Percentiles rank a stretch among this genome's conserved stretches.
Evolutionary conservation across 1,139 yeast genomes (phyloP).

Genomic region (Saccharomyces pastorianus): DNA sequence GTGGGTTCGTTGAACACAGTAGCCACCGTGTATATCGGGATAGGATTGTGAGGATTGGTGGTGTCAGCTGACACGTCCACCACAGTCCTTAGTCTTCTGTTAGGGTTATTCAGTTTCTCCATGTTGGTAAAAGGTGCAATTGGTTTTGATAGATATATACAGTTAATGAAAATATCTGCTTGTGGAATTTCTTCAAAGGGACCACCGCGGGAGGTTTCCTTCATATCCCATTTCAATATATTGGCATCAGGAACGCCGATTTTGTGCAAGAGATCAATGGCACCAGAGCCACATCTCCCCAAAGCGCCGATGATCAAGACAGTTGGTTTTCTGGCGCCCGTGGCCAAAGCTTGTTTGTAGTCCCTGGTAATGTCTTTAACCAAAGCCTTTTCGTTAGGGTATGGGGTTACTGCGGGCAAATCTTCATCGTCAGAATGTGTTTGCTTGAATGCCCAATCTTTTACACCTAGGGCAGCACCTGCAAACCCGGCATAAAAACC

Average conservation of each 20-base stretch:
- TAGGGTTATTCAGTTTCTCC: slow-evolving; percentile 51
- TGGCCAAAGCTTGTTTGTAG: slow-evolving; percentile 50
- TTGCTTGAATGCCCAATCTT: slow-evolving; percentile 92
- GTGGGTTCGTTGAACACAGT: slow-evolving; percentile 90
- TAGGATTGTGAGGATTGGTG: slow-evolving; percentile 95
- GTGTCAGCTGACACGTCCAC: slow-evolving; percentile 98
- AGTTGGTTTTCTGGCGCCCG: slow-evolving; percentile 62
- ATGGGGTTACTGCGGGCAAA: slow-evolving; percentile 71
- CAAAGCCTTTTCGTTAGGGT: slow-evolving; percentile 68
- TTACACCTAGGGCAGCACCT: slow-evolving; percentile 92
- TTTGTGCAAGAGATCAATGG: slow-evolving; percentile 70
- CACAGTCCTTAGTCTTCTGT: slow-evolving; percentile 77
- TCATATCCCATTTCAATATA: slow-evolving; percentile 90
- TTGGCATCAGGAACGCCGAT: slow-evolving; percentile 83
- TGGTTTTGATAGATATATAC: slow-evolving; percentile 88
- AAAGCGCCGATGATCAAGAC: slow-evolving; percentile 91
- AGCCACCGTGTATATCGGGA: slow-evolving; percentile 84
- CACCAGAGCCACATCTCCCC: slow-evolving; percentile 98
- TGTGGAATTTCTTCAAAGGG: slow-evolving; percentile 87
- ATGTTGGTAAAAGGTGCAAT: slow-evolving; percentile 82
- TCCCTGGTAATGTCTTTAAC: slow-evolving; percentile 61
- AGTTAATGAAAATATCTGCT: slow-evolving; percentile 85
- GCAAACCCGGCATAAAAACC: slow-evolving; percentile 98
- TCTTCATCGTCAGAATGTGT: slow-evolving; percentile 56
- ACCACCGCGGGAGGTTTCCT: slow-evolving; percentile 93